Conservation (phyloP, 2,329 filamentous ascomycete species). For the Cladorrhinum sp. region DNA sequence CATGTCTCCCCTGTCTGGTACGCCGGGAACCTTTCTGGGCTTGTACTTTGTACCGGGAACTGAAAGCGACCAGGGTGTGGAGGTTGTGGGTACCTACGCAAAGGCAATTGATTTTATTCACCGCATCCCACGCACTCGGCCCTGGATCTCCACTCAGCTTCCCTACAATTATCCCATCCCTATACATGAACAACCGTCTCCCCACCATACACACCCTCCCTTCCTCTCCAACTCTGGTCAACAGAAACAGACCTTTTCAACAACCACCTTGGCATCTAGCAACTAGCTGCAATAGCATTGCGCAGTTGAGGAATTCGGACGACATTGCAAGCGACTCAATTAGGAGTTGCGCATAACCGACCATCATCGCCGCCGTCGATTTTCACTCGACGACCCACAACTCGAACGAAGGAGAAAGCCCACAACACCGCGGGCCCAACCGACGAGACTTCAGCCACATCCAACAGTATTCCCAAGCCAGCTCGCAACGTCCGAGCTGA, state of each 20-base stretch:
- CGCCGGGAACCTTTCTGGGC: slow-evolving; percentile 22
- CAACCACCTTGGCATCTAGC: slow-evolving; percentile 15
- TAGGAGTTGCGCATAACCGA: slow-evolving; percentile 3
- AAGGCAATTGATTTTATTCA: slow-evolving; percentile 27
- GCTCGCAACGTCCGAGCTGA: not conserved
- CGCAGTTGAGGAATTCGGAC: slow-evolving; percentile 8
- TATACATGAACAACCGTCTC: slow-evolving; percentile 29
- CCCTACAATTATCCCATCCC: slow-evolving; percentile 24
- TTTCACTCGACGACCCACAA: slow-evolving; percentile 14
- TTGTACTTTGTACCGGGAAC: slow-evolving; percentile 30
- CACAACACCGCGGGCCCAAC: not conserved
- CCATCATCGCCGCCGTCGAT: not conserved
- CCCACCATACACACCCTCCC: slow-evolving; percentile 23
- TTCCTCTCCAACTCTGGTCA: slow-evolving; percentile 18
- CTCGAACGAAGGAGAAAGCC: not conserved
- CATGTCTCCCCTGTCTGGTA: slow-evolving; percentile 23
- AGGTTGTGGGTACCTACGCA: slow-evolving; percentile 25
- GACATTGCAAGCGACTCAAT: slow-evolving; percentile 1
- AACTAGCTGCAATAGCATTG: not conserved
- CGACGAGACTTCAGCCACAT: slow-evolving; percentile 14
- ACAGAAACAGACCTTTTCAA: slow-evolving; percentile 20
- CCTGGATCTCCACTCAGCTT: slow-evolving; percentile 18
- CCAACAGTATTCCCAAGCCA: slow-evolving; percentile 9
- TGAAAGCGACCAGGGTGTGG: slow-evolving; percentile 19
- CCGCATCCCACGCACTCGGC: slow-evolving; percentile 25